Evolutionary conservation across 2,329 filamentous ascomycete genomes (phyloP), one percentile per base, ranked within the genome.

Genomic region (Aspergillus sp.): DNA sequence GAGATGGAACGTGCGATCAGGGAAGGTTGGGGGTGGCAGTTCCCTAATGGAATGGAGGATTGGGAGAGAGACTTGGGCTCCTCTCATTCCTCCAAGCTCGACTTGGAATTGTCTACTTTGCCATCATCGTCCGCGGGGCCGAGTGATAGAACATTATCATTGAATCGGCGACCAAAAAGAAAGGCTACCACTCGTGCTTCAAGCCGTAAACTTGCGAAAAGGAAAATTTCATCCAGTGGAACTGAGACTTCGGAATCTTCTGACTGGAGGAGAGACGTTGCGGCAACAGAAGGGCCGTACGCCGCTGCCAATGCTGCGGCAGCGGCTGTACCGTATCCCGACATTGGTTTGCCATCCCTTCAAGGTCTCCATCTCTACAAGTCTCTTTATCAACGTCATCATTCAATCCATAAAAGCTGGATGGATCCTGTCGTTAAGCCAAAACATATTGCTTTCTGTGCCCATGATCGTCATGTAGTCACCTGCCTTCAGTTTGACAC

Each of bases 21-120:
- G 34, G 88, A 97, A 71, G 93, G 93, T 10, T 98, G 93, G 93
- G 93, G 90, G 10, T 98, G 93, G 90, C 93, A 98, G 63, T 88
- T 91, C 60, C 88, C 90, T 0, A 79, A 82, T 43, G 86, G 86
- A 0, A 67, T 76, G 4, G 79, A 87, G 42, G 88, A 86, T 26
- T 88, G 78, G 43, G 93, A 98, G 65, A 78, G 81, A 45, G 90
- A 98, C 61, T 68, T 96, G 39, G 88, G 87, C 64, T 67, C 75
- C 62, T 49, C 73, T 69, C 40, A 65, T 7, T 53, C 49, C 9
- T 46, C 61, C 4, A 66, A 64, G 43, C 65, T 61, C 4, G 72
- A 76, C 36, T 64, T 58, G n/a, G 73, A 65, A 28, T 46, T 40
- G 5, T 54, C 51, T 13, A 55, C 55, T 27, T 44, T 42, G 38